Percentiles rank a stretch among this genome's conserved stretches.
Evolutionary conservation across 2,329 filamentous ascomycete species (phyloP).

Genomic region (Cladorrhinum sp.): DNA sequence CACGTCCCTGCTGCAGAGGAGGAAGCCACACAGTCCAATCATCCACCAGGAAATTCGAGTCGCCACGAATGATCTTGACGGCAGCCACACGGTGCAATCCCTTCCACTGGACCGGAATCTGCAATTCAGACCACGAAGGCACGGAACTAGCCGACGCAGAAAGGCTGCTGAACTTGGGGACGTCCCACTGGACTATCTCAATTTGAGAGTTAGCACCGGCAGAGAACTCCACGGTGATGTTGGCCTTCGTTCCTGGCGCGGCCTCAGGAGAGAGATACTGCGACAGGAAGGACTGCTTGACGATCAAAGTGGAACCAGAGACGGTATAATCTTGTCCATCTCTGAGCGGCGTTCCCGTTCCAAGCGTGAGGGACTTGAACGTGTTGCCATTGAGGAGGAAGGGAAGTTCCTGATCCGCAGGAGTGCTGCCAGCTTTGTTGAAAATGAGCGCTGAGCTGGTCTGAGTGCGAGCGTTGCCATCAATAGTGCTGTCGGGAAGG

Average conservation of each 20-base stretch:
- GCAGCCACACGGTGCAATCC: conserved; percentile 50
- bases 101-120: conserved; percentile 50
- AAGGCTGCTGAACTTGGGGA: conserved; percentile 37
- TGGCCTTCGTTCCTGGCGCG: conserved; percentile 45
- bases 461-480: conserved; percentile 44
- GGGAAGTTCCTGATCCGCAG: conserved; percentile 42
- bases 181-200: conserved; percentile 52
- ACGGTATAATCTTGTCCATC: conserved; percentile 45
- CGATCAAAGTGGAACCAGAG: conserved; percentile 43
- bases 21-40: conserved; percentile 55
- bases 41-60: conserved; percentile 51
- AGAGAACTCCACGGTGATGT: conserved; percentile 52
- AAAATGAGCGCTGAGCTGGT: conserved; percentile 53
- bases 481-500: conserved; percentile 50
- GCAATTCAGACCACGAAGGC: conserved; percentile 35
- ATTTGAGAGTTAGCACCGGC: conserved; percentile 46
- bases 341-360: conserved; percentile 34
- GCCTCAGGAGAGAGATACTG: conserved; percentile 41
- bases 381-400: conserved; percentile 56
- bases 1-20: conserved; percentile 47
- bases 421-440: conserved; percentile 45
- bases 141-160: conserved; percentile 6
- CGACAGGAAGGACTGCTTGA: conserved; percentile 45
- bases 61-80: conserved; percentile 46
- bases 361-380: conserved; percentile 39